These are phyloP conservation scores for Microbotryomycetes sp. DNA, from an alignment of 1,284 basidiomycete species.

Conservation along the genomic window DNA sequence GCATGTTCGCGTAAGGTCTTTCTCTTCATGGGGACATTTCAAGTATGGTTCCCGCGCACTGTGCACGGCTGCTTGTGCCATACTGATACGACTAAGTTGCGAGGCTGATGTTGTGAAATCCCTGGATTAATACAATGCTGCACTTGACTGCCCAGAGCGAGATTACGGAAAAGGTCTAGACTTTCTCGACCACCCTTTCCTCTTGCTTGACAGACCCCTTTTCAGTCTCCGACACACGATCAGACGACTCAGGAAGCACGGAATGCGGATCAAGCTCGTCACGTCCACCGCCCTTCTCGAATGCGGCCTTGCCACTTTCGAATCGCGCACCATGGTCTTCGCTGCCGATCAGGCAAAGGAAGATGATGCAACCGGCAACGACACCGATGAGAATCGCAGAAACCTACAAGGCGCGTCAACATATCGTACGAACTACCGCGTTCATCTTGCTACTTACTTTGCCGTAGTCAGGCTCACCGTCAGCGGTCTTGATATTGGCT, in stretches of 20 bases:
- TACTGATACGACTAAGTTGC: too few species aligned
- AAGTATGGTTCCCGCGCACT: too few species aligned
- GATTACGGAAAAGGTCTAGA: too few species aligned
- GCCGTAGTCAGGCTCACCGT: conserved; percentile 68
- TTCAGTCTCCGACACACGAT: background rate
- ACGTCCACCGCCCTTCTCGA: conserved; percentile 44
- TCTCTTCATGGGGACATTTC: too few species aligned
- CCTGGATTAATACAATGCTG: too few species aligned
- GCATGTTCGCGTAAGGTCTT: too few species aligned
- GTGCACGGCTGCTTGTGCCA: too few species aligned
- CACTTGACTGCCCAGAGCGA: too few species aligned
- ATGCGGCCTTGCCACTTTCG: conserved; percentile 70
- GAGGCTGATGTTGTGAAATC: too few species aligned
- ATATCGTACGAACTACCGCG: background rate
- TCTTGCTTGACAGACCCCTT: background rate
- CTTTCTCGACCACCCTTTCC: background rate
- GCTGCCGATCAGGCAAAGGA: conserved; percentile 23
- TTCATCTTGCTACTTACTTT: conserved; percentile 43
- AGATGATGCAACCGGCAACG: conserved; percentile 41
- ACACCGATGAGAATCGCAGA: conserved; percentile 77
- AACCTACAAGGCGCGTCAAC: conserved; percentile 42
- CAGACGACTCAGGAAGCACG: background rate
- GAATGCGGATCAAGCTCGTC: background rate
- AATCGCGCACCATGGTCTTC: conserved; percentile 74
- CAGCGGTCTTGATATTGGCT: conserved; percentile 41